Evolutionary conservation across 192 early-diverging fungal genomes (phyloP).

Genomic region (Backusella tuberculispora): DNA sequence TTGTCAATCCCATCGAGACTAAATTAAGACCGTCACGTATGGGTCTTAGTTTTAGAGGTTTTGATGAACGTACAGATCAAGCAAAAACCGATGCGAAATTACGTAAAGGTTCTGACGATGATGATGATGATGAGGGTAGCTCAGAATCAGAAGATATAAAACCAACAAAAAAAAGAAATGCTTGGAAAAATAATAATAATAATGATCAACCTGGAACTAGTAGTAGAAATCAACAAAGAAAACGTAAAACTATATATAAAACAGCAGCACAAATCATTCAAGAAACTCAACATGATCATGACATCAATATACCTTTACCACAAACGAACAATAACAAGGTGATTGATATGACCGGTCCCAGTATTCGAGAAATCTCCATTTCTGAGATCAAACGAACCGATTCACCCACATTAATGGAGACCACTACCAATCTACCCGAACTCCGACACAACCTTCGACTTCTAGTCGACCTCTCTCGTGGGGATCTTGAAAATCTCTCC

Average conservation of each 20-base stretch:
- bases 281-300: conserved; percentile 52
- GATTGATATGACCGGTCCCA: conserved; percentile 83
- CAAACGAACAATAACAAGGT: conserved; percentile 55
- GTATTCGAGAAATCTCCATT: conserved; percentile 53
- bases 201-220: neutral
- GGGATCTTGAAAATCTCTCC: conserved; percentile 68
- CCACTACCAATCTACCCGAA: conserved; percentile 69
- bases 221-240: conserved; percentile 28
- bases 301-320: neutral
- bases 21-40: conserved; percentile 77
- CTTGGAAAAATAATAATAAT: conserved; percentile 48
- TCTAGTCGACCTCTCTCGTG: conserved; percentile 70
- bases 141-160: conserved; percentile 24
- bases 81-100: conserved; percentile 54
- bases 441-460: conserved; percentile 77
- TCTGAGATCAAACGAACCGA: conserved; percentile 49
- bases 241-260: conserved; percentile 65
- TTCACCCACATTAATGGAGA: conserved; percentile 51
- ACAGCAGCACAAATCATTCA: conserved; percentile 74
- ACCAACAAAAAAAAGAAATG: conserved; percentile 45
- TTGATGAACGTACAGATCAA: conserved; percentile 77
- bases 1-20: conserved; percentile 89
- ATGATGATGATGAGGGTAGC: conserved; percentile 30
- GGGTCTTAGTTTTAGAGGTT: conserved; percentile 84
- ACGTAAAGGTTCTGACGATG: conserved; percentile 29